phyloP scores from a whole-genome alignment of 495 filamentous ascomycete genomes.

The Aspergillus leporis region DNA sequence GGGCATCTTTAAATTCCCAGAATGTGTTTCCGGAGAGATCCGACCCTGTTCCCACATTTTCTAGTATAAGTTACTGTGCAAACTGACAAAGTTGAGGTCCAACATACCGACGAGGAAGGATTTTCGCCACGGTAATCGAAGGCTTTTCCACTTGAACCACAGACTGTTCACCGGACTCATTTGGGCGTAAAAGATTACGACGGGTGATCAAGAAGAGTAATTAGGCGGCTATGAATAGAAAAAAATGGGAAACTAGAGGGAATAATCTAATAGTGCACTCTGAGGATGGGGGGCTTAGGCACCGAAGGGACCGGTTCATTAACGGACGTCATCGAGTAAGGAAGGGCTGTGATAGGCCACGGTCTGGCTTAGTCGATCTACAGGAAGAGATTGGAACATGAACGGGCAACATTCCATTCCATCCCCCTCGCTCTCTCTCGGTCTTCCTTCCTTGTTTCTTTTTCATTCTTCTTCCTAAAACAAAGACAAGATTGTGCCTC shows the following conservation, averaged over 20 bases:
- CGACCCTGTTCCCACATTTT: constrained; percentile 55
- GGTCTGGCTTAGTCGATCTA: background rate
- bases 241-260: constrained; percentile 2
- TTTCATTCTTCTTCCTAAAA: background rate
- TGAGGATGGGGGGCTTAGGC: constrained; percentile 1
- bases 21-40: constrained; percentile 91
- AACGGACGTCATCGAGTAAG: constrained; percentile 35
- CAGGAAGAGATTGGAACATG: background rate
- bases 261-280: background rate
- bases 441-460: no score
- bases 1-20: constrained; percentile 81
- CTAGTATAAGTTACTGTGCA: constrained; percentile 24
- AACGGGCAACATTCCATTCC: constrained; percentile 30
- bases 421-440: constrained; percentile 18
- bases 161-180: constrained; percentile 49
- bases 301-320: constrained; percentile 7
- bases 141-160: constrained; percentile 86
- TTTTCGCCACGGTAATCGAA: constrained; percentile 83
- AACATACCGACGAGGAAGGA: constrained; percentile 74
- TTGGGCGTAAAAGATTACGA: constrained; percentile 6
- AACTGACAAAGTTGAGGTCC: constrained; percentile 8
- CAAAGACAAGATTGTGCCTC: background rate
- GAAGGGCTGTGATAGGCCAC: constrained; percentile 9
- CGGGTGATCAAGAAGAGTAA: background rate
- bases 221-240: constrained; percentile 1